Evolutionary conservation across 495 filamentous ascomycete species (phyloP).

Genomic region (Haplographium delicatum): DNA sequence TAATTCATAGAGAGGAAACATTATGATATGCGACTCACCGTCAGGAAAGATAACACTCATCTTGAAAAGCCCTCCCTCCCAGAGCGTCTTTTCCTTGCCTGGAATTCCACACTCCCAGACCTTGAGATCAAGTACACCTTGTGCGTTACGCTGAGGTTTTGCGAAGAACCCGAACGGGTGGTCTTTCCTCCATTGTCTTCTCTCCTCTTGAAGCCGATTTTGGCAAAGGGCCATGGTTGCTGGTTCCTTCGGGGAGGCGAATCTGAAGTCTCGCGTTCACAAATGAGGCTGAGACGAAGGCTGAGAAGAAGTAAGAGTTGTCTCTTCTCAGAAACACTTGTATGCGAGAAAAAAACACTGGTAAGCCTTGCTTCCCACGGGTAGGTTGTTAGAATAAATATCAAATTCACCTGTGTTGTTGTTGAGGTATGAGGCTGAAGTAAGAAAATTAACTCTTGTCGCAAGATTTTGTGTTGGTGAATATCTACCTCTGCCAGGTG

Average conservation of each 20-base stretch:
- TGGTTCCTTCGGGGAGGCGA: background rate
- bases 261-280: constrained; percentile 1
- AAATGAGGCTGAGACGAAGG: constrained; percentile 15
- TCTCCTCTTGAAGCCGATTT: constrained; percentile 86
- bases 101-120: constrained; percentile 95
- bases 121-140: constrained; percentile 87
- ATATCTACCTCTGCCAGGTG: background rate
- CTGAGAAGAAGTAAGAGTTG: constrained; percentile 2
- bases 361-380: background rate
- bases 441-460: background rate
- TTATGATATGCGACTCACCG: constrained; percentile 52
- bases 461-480: constrained; percentile 5
- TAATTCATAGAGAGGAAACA: background rate
- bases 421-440: constrained; percentile 10
- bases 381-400: background rate
- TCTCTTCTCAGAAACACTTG: background rate
- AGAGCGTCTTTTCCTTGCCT: constrained; percentile 91
- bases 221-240: constrained; percentile 74
- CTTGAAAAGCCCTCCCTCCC: constrained; percentile 96
- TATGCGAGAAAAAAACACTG: background rate
- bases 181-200: constrained; percentile 94
- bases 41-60: constrained; percentile 90
- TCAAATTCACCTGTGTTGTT: constrained; percentile 1
- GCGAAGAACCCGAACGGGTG: constrained; percentile 98
- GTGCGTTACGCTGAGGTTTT: constrained; percentile 70